phyloP scores from a whole-genome alignment of 805 yeast species.

The Jamesozyma jinghongensis region DNA sequence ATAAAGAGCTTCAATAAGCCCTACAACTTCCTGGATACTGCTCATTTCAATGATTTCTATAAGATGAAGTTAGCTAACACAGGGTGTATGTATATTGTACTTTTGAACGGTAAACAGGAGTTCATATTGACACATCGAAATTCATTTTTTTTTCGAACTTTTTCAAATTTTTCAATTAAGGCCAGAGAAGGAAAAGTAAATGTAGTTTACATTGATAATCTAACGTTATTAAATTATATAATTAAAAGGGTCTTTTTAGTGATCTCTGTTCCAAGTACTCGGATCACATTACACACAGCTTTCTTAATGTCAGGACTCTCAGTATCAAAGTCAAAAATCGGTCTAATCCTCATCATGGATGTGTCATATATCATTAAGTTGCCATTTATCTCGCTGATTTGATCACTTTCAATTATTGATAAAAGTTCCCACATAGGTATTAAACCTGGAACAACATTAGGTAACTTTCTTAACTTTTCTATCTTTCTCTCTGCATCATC shows the following conservation, averaged over 20 bases:
- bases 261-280: conserved; percentile 37
- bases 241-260: conserved; percentile 26
- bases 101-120: too few species aligned
- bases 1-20: conserved; percentile 23
- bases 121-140: too few species aligned
- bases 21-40: conserved; percentile 14
- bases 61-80: neutral
- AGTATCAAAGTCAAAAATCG: conserved; percentile 16
- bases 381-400: conserved; percentile 17
- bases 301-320: conserved; percentile 18
- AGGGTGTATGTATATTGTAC: neutral
- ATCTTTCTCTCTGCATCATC: neutral
- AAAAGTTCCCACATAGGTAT: conserved; percentile 39
- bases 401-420: conserved; percentile 29
- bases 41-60: conserved; percentile 3
- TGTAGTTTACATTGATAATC: neutral
- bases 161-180: too few species aligned
- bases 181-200: neutral
- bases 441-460: conserved; percentile 43
- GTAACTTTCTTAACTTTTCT: conserved; percentile 17
- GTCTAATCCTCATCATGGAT: conserved; percentile 19
- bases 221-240: conserved; percentile 12
- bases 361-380: conserved; percentile 20
- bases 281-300: conserved; percentile 34
- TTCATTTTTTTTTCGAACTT: too few species aligned